Base-by-base conservation (phyloP, 306 rosid species). In the Dryas octopetala region DNA sequence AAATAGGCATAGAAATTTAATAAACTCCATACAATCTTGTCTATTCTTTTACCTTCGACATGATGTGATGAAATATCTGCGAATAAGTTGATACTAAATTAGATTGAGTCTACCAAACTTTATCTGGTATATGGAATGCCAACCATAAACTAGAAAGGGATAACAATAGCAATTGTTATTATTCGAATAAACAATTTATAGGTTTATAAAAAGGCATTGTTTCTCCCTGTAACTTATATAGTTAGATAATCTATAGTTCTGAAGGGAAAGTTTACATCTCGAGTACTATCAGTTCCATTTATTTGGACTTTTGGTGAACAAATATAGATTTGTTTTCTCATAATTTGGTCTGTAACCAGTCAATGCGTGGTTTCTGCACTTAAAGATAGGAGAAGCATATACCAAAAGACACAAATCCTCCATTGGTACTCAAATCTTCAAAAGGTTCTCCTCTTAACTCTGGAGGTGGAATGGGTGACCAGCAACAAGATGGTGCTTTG, bases 381-480 rank as follows among this genome's bases (percentile, higher is more conserved):
- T 60, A 45, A 46, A 17, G 5, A 52, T 70, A 23, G 49, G 44
- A 51, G 44, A 60, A 50, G 66, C 73, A 23, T 58, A 13, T 94
- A 91, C 98, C 97, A 23, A 95, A 89, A 71, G 97, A 80, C 84
- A 90, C 89, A 75, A 95, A 91, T 68, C 97, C 97, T 78, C 95
- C 97, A 73, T 89, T 87, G 17, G 98, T 95, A 86, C 87, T 90
- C 88, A 91, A 82, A 84, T 95, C 97, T 81, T 90, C 91, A 12
- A 91, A 81, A 81, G 83, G 77, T 81, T 90, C 96, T 82, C 97
- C 98, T 83, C 89, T 86, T 72, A 95, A 79, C 74, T 90, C 97
- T 53, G 96, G 93, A 51, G 97, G 96, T 70, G 98, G 98, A 83
- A 95, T 95, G 73, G 97, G 91, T 65, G 98, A 88, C 97, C 98